phyloP scores from a whole-genome alignment of 805 yeast genomes.

The Yamadazyma laniorum region DNA sequence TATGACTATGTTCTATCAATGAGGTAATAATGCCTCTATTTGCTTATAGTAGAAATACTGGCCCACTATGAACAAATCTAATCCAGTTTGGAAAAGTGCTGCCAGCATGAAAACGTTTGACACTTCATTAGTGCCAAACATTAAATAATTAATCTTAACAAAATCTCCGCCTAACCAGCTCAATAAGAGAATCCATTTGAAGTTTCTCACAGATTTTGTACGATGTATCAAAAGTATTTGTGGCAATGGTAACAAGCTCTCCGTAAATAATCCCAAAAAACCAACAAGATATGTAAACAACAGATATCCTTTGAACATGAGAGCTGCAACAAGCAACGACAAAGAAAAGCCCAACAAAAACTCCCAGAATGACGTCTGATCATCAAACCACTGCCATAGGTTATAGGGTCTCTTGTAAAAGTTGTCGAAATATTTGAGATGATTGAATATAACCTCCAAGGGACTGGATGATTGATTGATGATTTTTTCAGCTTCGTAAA shows the following conservation, averaged over 20 bases:
- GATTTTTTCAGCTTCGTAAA: constrained; percentile 27
- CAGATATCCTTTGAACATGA: constrained; percentile 32
- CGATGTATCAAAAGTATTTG: constrained; percentile 70
- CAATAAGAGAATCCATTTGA: constrained; percentile 67
- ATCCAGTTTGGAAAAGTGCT: constrained; percentile 72
- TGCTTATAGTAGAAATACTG: constrained; percentile 63
- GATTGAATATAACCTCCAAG: constrained; percentile 12
- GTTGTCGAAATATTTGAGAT: constrained; percentile 67
- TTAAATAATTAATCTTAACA: constrained; percentile 67
- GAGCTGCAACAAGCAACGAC: constrained; percentile 40
- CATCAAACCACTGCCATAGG: constrained; percentile 87
- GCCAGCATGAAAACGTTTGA: constrained; percentile 65
- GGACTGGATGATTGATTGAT: constrained; percentile 18
- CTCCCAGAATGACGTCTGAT: constrained; percentile 52
- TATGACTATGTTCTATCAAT: not conserved
- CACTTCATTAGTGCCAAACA: constrained; percentile 74
- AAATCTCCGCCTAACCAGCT: constrained; percentile 92
- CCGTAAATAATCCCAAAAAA: constrained; percentile 64
- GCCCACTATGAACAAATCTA: constrained; percentile 70
- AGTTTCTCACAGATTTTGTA: constrained; percentile 69
- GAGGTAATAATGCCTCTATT: constrained; percentile 5
- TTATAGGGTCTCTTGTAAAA: constrained; percentile 52
- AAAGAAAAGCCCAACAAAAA: constrained; percentile 51
- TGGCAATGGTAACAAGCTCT: constrained; percentile 71
- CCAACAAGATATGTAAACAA: constrained; percentile 55